phyloP scores from a whole-genome alignment of 345 rosid species.

The Aquilaria sinensis region DNA sequence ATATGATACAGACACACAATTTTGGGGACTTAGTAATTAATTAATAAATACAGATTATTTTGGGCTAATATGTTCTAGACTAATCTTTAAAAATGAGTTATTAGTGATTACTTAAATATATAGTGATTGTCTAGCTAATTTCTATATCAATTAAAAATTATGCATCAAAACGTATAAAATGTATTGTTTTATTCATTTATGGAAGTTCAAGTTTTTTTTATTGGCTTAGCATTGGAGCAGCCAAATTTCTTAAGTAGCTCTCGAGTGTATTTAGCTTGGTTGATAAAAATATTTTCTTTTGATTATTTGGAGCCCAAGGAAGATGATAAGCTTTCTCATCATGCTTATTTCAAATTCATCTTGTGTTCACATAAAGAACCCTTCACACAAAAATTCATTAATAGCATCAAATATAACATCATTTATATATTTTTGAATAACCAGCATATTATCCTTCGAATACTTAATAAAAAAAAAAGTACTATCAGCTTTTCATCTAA shows the following conservation, averaged over 20 bases:
- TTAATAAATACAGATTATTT: too few species aligned
- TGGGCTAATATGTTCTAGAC: too few species aligned
- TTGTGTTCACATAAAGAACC: not conserved
- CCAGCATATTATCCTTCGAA: not conserved
- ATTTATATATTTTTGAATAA: conserved; percentile 4
- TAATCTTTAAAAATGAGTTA: too few species aligned
- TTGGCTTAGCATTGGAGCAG: too few species aligned
- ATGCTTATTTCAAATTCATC: conserved; percentile 1
- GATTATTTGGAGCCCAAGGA: not conserved
- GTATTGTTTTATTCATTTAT: too few species aligned
- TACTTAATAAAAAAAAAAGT: conserved; percentile 2
- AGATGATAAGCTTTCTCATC: not conserved
- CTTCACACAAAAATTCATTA: not conserved
- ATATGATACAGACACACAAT: too few species aligned
- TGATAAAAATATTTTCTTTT: not conserved
- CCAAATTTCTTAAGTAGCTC: not conserved
- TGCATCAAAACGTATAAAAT: too few species aligned
- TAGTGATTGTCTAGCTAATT: too few species aligned
- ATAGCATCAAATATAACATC: conserved; percentile 6
- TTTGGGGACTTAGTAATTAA: too few species aligned
- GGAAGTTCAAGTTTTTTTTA: too few species aligned
- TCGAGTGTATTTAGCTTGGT: not conserved
- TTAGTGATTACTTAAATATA: too few species aligned
- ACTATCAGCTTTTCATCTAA: not conserved
- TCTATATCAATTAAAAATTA: too few species aligned